Percentiles rank a stretch among this genome's conserved stretches.
Conservation (phyloP, 2,329 filamentous ascomycete genomes). For the Coniella vitis region DNA sequence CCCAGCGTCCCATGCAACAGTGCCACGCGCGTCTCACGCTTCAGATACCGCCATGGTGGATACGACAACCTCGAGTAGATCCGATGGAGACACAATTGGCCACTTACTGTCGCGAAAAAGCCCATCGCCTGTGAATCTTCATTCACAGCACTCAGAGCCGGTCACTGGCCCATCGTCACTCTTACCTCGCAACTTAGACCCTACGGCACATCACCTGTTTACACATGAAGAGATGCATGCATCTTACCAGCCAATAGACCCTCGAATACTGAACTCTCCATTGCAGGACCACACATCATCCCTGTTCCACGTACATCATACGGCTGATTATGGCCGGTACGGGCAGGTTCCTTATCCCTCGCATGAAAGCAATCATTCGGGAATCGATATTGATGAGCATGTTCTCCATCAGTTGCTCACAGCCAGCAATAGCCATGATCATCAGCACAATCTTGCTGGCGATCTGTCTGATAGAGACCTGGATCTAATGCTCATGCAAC, state of each 20-base stretch:
- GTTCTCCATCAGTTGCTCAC: constrained; percentile 48
- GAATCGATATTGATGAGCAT: constrained; percentile 35
- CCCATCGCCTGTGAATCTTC: constrained; percentile 21
- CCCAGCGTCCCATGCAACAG: constrained; percentile 4
- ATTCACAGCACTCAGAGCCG: constrained; percentile 22
- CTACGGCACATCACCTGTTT: constrained; percentile 21
- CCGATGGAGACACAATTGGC: constrained; percentile 3
- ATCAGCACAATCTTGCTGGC: constrained; percentile 15
- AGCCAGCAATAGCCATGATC: constrained; percentile 25
- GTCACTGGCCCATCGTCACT: constrained; percentile 21
- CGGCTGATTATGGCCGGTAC: constrained; percentile 21
- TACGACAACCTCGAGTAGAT: constrained; percentile 20
- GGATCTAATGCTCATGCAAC: constrained; percentile 43
- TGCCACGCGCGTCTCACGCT: constrained; percentile 1
- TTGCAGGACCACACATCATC: constrained; percentile 22
- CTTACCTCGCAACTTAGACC: constrained; percentile 26
- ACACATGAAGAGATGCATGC: constrained; percentile 18
- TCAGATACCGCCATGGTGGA: constrained; percentile 18
- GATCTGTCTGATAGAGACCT: constrained; percentile 39
- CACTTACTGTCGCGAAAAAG: constrained; percentile 10
- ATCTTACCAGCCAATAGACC: constrained; percentile 51
- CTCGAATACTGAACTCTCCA: constrained; percentile 48
- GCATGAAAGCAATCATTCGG: constrained; percentile 27
- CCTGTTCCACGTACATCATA: constrained; percentile 18
- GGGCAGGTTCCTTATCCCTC: constrained; percentile 23